Percentiles rank a stretch among this genome's conserved stretches.
Evolutionary conservation across 2,329 filamentous ascomycete genomes (phyloP).

Genomic region (Trichoderma afroharzianum): DNA sequence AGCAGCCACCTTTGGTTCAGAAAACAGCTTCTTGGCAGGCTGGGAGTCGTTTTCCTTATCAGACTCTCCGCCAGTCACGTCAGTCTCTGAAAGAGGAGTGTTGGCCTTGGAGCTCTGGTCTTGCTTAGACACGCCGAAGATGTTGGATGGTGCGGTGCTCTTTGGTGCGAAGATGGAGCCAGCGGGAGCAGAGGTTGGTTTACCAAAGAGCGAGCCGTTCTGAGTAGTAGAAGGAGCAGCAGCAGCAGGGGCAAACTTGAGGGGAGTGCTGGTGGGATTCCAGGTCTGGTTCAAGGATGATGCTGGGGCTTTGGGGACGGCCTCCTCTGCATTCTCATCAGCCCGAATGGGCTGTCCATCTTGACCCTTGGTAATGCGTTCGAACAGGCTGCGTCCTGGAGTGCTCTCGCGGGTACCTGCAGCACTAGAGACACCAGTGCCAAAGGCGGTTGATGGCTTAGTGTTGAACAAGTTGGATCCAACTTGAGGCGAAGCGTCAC

Average conservation of each 20-base stretch:
- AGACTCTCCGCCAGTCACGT: constrained; percentile 38
- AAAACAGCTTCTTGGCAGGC: constrained; percentile 30
- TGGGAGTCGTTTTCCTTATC: constrained; percentile 44
- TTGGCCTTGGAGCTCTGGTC: constrained; percentile 27
- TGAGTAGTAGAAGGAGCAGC: constrained; percentile 21
- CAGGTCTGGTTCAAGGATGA: constrained; percentile 37
- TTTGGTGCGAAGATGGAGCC: constrained; percentile 38
- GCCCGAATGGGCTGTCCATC: constrained; percentile 49
- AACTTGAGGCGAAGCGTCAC: constrained; percentile 37
- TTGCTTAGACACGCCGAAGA: constrained; percentile 34
- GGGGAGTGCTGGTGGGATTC: constrained; percentile 47
- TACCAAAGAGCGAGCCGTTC: constrained; percentile 33
- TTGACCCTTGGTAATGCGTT: constrained; percentile 49
- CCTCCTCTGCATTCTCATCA: constrained; percentile 26
- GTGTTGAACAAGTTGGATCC: constrained; percentile 26
- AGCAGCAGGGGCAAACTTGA: constrained; percentile 48
- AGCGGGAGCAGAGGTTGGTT: constrained; percentile 26
- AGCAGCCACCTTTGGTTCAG: constrained; percentile 29
- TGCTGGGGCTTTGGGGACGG: constrained; percentile 26
- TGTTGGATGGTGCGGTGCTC: constrained; percentile 31
- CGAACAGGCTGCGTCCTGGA: constrained; percentile 51
- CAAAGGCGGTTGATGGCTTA: constrained; percentile 30
- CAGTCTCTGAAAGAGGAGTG: constrained; percentile 25
- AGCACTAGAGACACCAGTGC: constrained; percentile 31
- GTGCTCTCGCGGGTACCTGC: constrained; percentile 44